Conservation (phyloP, 2,329 filamentous ascomycete species). For the Venturia effusa region DNA sequence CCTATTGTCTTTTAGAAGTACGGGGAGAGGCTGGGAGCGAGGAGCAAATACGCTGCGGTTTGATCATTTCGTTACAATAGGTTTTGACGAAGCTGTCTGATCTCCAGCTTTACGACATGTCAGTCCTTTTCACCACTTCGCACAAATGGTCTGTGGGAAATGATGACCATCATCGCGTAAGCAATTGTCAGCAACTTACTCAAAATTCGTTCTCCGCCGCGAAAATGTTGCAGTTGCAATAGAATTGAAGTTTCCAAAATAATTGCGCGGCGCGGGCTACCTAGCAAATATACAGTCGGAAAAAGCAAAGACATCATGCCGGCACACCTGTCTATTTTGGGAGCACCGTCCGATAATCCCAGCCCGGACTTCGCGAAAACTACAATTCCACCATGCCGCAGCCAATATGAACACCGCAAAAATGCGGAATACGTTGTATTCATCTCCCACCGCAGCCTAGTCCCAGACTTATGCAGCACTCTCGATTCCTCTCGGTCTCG, state of each 20-base stretch:
- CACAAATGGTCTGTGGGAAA: too few relatives aligned
- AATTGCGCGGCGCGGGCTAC: too few relatives aligned
- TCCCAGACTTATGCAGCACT: not conserved
- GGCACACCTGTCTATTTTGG: not conserved
- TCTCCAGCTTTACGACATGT: too few relatives aligned
- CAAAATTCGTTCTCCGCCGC: too few relatives aligned
- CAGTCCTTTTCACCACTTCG: too few relatives aligned
- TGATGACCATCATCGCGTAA: too few relatives aligned
- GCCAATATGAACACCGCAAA: not conserved
- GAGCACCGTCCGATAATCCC: not conserved
- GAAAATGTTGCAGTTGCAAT: too few relatives aligned
- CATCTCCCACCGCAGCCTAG: not conserved
- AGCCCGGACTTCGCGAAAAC: not conserved
- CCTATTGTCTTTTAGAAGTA: conserved; percentile 41
- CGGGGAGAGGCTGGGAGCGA: conserved; percentile 34
- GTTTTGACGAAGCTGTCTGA: too few relatives aligned
- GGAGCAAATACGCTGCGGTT: conserved; percentile 34
- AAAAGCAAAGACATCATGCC: not conserved
- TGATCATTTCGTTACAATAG: too few relatives aligned
- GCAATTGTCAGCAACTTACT: too few relatives aligned
- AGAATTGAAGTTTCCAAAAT: too few relatives aligned
- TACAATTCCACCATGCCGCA: not conserved
- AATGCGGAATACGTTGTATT: not conserved
- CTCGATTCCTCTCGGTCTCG: not conserved
- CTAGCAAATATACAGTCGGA: not conserved